Evolutionary conservation across 2,329 filamentous ascomycete species (phyloP).

Genomic region (Dothidotthia symphoricarpi): DNA sequence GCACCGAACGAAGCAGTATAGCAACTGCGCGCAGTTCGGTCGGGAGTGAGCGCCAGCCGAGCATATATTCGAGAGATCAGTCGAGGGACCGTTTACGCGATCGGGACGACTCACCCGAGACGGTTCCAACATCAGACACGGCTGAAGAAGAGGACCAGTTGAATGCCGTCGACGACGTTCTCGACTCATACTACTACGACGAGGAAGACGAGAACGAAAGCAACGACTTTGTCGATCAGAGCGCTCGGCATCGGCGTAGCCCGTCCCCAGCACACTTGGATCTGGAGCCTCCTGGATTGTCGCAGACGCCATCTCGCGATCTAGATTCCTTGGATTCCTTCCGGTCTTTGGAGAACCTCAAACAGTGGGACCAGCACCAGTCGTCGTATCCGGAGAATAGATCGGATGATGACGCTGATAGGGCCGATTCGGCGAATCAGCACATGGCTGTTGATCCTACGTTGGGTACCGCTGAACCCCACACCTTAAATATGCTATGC

Average conservation of each 20-base stretch:
- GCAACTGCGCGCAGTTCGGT: constrained; percentile 75
- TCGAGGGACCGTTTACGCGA: constrained; percentile 27
- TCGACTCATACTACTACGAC: constrained; percentile 61
- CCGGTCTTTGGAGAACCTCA: constrained; percentile 22
- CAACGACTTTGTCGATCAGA: constrained; percentile 9
- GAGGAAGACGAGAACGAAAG: constrained; percentile 24
- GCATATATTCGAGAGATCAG: constrained; percentile 47
- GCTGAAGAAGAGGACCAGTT: constrained; percentile 44
- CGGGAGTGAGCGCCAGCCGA: constrained; percentile 51
- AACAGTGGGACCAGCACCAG: constrained; percentile 18
- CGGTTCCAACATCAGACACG: constrained; percentile 22
- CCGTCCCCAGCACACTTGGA: constrained; percentile 22
- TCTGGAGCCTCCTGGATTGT: constrained; percentile 24
- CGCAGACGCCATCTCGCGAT: constrained; percentile 30
- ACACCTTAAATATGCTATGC: constrained; percentile 4
- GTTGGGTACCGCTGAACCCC: constrained; percentile 7
- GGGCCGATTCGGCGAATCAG: constrained; percentile 9
- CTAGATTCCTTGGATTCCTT: constrained; percentile 26
- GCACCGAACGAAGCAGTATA: constrained; percentile 81
- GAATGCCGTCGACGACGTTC: constrained; percentile 59
- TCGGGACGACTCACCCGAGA: constrained; percentile 34
- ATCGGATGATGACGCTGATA: constrained; percentile 5
- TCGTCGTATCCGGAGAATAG: constrained; percentile 7
- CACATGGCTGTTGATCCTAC: constrained; percentile 14
- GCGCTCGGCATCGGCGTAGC: constrained; percentile 9